phyloP scores from a whole-genome alignment of 2,329 filamentous ascomycete genomes.

The Laburnicola sp. region DNA sequence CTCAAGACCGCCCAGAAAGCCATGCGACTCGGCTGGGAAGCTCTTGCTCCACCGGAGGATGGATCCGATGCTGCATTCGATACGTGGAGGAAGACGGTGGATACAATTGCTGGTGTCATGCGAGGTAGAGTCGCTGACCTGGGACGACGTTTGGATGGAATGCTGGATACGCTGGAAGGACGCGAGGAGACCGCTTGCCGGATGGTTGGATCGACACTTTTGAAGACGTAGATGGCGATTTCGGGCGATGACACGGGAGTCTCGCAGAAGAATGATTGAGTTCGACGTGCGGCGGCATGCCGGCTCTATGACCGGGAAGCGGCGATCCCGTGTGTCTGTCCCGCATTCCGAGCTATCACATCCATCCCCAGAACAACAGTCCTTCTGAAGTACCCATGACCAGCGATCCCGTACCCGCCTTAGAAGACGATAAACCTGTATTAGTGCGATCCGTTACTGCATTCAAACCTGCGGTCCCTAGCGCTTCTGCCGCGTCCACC shows the following conservation, averaged over 20 bases:
- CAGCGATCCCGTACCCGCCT: neutral
- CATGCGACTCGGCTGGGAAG: constrained; percentile 67
- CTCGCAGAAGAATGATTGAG: constrained; percentile 72
- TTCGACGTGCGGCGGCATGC: constrained; percentile 54
- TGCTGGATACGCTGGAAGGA: constrained; percentile 86
- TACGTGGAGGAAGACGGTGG: constrained; percentile 47
- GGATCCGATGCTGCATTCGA: constrained; percentile 37
- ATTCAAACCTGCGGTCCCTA: neutral
- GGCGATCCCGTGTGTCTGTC: constrained; percentile 3
- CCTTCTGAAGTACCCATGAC: neutral
- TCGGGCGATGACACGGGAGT: constrained; percentile 76
- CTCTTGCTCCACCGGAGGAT: constrained; percentile 52
- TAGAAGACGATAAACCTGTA: neutral
- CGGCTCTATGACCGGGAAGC: constrained; percentile 2
- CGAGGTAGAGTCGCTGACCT: constrained; percentile 69
- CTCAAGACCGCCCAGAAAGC: constrained; percentile 67
- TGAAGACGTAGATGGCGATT: constrained; percentile 76
- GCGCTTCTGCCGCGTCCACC: no score
- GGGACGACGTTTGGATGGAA: constrained; percentile 75
- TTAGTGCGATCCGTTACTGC: neutral
- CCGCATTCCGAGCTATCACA: constrained; percentile 16
- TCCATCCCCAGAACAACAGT: constrained; percentile 2
- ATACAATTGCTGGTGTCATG: constrained; percentile 63
- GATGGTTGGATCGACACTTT: constrained; percentile 86
- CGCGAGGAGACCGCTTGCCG: constrained; percentile 84